These are phyloP conservation scores for Leptographium radiaticola DNA, from an alignment of 2,329 filamentous ascomycete genomes.

Conservation along the genomic window DNA sequence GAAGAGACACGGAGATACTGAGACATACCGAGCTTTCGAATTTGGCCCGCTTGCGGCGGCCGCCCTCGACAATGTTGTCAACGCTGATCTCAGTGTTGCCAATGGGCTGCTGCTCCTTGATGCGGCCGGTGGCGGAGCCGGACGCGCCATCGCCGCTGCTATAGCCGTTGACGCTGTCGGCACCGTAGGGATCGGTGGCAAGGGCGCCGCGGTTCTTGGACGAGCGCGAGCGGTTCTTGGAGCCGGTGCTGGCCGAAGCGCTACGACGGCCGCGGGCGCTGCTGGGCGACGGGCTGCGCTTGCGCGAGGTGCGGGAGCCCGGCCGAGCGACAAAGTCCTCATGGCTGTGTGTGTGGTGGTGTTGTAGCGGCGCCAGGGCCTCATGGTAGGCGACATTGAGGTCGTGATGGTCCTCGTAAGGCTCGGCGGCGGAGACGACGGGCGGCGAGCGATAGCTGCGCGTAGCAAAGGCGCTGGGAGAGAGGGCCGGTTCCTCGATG, in stretches of 20 bases:
- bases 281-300: slow-evolving; percentile 67
- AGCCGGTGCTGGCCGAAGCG: slow-evolving; percentile 50
- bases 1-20: background rate
- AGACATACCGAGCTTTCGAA: slow-evolving; percentile 88
- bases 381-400: slow-evolving; percentile 37
- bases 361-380: slow-evolving; percentile 26
- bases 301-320: slow-evolving; percentile 55
- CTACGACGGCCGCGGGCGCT: slow-evolving; percentile 60
- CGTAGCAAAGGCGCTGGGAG: slow-evolving; percentile 25
- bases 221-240: slow-evolving; percentile 54
- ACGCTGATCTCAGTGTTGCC: slow-evolving; percentile 95
- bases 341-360: background rate
- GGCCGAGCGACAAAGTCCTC: slow-evolving; percentile 51
- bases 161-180: slow-evolving; percentile 59
- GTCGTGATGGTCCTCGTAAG: slow-evolving; percentile 23
- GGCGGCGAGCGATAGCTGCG: slow-evolving; percentile 10
- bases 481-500: slow-evolving; percentile 44
- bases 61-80: slow-evolving; percentile 95
- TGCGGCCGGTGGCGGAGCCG: slow-evolving; percentile 62
- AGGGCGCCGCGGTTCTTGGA: slow-evolving; percentile 50
- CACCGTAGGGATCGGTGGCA: slow-evolving; percentile 40
- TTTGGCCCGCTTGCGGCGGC: slow-evolving; percentile 87
- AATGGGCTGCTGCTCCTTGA: slow-evolving; percentile 58
- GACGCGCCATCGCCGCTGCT: slow-evolving; percentile 79
- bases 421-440: slow-evolving; percentile 16